Percentiles rank a stretch among this genome's conserved stretches.
Conservation (phyloP, 2,329 filamentous ascomycete species). For the Cercospora sesami region DNA sequence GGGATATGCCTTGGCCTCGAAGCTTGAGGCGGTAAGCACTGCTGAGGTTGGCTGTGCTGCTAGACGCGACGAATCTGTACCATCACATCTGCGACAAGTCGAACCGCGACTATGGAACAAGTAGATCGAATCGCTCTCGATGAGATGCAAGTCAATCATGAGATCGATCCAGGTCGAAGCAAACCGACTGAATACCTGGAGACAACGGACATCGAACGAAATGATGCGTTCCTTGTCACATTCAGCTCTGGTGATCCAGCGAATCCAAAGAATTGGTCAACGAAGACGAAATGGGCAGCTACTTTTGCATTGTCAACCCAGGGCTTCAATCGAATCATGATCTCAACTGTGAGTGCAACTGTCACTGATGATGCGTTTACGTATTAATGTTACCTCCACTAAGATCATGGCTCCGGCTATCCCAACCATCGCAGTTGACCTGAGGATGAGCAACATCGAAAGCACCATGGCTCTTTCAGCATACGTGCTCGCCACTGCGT, state of each 20-base stretch:
- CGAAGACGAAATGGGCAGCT: slow-evolving; percentile 49
- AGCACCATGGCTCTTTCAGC: slow-evolving; percentile 25
- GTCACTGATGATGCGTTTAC: too few species aligned
- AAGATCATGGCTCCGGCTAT: slow-evolving; percentile 56
- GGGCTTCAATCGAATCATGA: slow-evolving; percentile 54
- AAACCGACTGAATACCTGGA: background rate
- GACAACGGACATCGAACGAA: background rate
- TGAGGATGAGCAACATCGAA: slow-evolving; percentile 17
- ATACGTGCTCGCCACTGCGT: slow-evolving; percentile 28
- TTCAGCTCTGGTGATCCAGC: background rate
- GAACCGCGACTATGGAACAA: background rate
- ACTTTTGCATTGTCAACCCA: slow-evolving; percentile 53
- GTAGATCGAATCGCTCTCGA: background rate
- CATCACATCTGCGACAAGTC: background rate
- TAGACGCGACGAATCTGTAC: background rate
- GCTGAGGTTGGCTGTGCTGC: background rate
- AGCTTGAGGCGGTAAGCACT: background rate
- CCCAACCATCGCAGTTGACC: slow-evolving; percentile 43
- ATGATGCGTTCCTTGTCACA: background rate
- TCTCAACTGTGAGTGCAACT: background rate
- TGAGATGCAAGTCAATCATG: background rate
- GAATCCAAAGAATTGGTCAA: background rate
- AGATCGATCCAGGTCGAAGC: background rate
- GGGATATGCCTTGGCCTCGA: background rate
- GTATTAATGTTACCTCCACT: too few species aligned